A percentile compares a stretch with the other conserved stretches of the same genome.
Conservation (phyloP, 352 stramenopile genomes). For the Thalassiosira hispida region DNA sequence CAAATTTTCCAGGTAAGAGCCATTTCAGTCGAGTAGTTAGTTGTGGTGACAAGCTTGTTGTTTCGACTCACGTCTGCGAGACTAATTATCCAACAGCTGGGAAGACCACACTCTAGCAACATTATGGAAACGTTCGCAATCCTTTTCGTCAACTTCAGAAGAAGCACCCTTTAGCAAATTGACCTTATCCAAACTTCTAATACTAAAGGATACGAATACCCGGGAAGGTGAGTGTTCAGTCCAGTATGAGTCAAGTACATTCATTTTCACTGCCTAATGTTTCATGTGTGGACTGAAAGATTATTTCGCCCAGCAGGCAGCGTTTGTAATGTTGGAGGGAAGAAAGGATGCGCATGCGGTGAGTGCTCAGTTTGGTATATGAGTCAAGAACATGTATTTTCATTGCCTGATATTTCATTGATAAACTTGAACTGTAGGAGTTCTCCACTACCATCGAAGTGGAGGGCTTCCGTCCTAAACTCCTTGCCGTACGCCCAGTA, state of each 20-base stretch:
- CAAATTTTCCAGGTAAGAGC: slow-evolving; percentile 57
- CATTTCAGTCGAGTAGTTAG: background rate
- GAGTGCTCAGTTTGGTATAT: slow-evolving; percentile 35
- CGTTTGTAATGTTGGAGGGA: slow-evolving; percentile 76
- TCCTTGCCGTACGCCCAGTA: slow-evolving; percentile 67
- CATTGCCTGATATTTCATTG: too few species aligned
- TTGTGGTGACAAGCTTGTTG: background rate
- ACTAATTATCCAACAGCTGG: slow-evolving; percentile 7
- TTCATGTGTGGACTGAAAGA: too few species aligned
- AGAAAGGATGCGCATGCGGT: slow-evolving; percentile 74
- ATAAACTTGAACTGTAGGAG: too few species aligned
- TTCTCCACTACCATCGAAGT: slow-evolving; percentile 66
- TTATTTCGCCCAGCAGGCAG: slow-evolving; percentile 82
- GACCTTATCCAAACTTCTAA: slow-evolving; percentile 70
- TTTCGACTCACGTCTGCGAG: background rate
- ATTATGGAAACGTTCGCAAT: slow-evolving; percentile 67
- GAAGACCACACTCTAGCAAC: slow-evolving; percentile 49
- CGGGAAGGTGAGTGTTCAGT: too few species aligned
- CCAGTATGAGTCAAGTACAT: too few species aligned
- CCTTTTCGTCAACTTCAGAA: slow-evolving; percentile 23
- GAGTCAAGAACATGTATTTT: slow-evolving; percentile 1
- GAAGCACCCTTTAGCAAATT: slow-evolving; percentile 76
- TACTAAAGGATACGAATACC: slow-evolving; percentile 66
- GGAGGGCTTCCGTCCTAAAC: slow-evolving; percentile 63
- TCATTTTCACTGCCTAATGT: too few species aligned